These are phyloP conservation scores for Solanum chaucha DNA, from an alignment of 257 asterid genomes.

Conservation along the genomic window DNA sequence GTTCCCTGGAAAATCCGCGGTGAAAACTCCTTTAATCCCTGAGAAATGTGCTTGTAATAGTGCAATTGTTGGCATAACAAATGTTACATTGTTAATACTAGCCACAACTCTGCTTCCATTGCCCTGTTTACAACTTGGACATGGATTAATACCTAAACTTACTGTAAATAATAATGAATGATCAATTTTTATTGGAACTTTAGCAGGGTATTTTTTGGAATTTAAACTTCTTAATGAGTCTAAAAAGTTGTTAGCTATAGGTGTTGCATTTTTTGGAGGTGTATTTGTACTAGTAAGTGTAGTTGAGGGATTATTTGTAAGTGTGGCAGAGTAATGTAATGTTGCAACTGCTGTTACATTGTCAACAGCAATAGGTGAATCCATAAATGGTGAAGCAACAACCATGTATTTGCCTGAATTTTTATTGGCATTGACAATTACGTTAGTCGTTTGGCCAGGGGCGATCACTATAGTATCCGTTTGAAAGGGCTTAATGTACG, in stretches of 20 bases:
- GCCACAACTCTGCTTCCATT: constrained; percentile 81
- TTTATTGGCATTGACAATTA: constrained; percentile 44
- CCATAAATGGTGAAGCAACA: constrained; percentile 74
- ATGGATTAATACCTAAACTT: constrained; percentile 73
- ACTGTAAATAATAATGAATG: constrained; percentile 57
- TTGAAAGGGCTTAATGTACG: constrained; percentile 79
- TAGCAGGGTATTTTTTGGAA: constrained; percentile 59
- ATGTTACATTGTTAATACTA: constrained; percentile 67
- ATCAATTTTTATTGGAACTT: constrained; percentile 50
- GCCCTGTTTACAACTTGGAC: constrained; percentile 58
- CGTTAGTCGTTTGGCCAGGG: constrained; percentile 91
- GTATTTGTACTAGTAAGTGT: constrained; percentile 24
- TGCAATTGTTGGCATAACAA: constrained; percentile 75
- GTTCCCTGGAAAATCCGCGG: constrained; percentile 78
- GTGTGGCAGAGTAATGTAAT: constrained; percentile 61
- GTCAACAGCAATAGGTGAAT: constrained; percentile 62
- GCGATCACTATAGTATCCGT: constrained; percentile 61
- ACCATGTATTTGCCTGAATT: constrained; percentile 62
- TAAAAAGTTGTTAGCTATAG: constrained; percentile 49
- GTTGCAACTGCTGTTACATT: constrained; percentile 82
- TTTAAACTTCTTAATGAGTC: constrained; percentile 52
- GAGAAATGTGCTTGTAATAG: constrained; percentile 61
- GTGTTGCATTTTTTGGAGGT: constrained; percentile 64
- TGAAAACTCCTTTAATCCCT: constrained; percentile 59
- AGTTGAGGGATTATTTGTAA: constrained; percentile 19